phyloP scores from a whole-genome alignment of 495 filamentous ascomycete species.

The Hypomontagnella submonticulosa region DNA sequence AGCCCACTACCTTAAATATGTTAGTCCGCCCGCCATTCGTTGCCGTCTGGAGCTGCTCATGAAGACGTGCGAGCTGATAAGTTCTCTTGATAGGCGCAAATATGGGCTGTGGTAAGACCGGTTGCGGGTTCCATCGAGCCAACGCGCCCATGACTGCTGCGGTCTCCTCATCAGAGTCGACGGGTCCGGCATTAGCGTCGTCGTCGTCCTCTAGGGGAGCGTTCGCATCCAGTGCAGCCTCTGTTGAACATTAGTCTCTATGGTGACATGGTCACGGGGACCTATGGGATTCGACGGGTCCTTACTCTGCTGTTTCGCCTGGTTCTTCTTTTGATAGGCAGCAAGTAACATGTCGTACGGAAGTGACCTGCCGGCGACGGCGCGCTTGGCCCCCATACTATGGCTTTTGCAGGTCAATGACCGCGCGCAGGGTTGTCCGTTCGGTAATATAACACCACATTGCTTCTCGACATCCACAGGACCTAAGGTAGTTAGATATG shows the following conservation, averaged over 20 bases:
- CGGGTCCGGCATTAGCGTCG: conserved; percentile 72
- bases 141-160: conserved; percentile 88
- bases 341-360: conserved; percentile 95
- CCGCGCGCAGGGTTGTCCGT: conserved; percentile 87
- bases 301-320: conserved; percentile 94
- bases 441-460: conserved; percentile 87
- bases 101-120: conserved; percentile 72
- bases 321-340: conserved; percentile 98
- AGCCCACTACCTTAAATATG: conserved; percentile 63
- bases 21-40: conserved; percentile 66
- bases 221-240: conserved; percentile 92
- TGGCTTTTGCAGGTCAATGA: conserved; percentile 97
- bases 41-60: conserved; percentile 86
- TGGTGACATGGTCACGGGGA: conserved; percentile 6
- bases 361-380: conserved; percentile 86
- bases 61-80: conserved; percentile 86
- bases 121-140: conserved; percentile 76
- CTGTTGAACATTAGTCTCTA: conserved; percentile 58
- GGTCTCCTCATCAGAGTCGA: conserved; percentile 94
- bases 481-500: conserved; percentile 49
- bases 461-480: conserved; percentile 98
- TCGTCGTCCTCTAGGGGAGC: conserved; percentile 91
- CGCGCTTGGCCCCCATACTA: conserved; percentile 93
- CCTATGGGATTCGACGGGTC: not conserved
- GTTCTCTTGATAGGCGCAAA: conserved; percentile 74